Evolutionary conservation across 495 filamentous ascomycete genomes (phyloP).

Genomic region (Aspergillus incahuasiensis): DNA sequence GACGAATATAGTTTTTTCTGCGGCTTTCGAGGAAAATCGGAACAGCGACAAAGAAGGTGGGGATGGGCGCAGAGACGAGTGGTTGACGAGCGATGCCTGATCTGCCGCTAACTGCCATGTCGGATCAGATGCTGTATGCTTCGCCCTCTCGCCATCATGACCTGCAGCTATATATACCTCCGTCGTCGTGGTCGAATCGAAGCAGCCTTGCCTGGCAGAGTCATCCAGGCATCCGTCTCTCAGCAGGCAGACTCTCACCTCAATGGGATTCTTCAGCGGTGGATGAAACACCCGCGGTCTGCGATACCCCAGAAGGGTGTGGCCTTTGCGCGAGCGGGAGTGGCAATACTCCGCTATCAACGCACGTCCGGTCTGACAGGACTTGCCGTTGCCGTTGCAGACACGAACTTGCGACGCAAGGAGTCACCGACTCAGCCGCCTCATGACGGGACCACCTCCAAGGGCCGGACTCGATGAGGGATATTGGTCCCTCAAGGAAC

Average conservation of each 20-base stretch:
- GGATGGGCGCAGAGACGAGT: conserved; percentile 6
- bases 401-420: conserved; percentile 2
- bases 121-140: background rate
- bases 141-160: background rate
- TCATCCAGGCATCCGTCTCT: conserved; percentile 1
- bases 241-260: conserved; percentile 1
- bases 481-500: background rate
- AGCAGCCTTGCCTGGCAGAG: background rate
- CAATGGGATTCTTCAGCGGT: conserved; percentile 1
- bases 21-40: conserved; percentile 7
- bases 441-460: background rate
- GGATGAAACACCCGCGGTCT: background rate
- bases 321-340: background rate
- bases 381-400: conserved; percentile 1
- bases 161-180: conserved; percentile 1
- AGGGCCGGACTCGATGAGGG: background rate
- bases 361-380: background rate
- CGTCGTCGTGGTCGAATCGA: conserved; percentile 1
- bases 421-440: conserved; percentile 3
- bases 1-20: conserved; percentile 7
- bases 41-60: conserved; percentile 9
- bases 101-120: conserved; percentile 16
- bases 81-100: conserved; percentile 18
- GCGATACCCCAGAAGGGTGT: conserved; percentile 14
- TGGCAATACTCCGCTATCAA: conserved; percentile 5